These are phyloP conservation scores for Hemisphaericaspora nanyangensis DNA, from an alignment of 805 yeast species.

Conservation along the genomic window DNA sequence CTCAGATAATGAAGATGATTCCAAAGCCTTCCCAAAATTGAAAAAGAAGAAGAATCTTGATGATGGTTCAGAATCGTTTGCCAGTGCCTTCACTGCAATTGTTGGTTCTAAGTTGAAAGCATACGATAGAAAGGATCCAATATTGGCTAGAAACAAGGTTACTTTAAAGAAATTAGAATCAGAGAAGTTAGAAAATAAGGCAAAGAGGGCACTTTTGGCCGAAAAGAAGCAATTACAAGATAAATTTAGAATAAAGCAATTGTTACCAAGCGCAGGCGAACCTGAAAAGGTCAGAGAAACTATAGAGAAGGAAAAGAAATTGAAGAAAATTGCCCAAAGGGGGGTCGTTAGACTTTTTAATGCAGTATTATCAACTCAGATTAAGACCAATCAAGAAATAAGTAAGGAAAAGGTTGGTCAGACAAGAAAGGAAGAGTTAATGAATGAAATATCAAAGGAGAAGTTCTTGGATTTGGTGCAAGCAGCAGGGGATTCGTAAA, in stretches of 20 bases:
- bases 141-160: slow-evolving; percentile 77
- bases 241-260: slow-evolving; percentile 60
- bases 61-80: slow-evolving; percentile 75
- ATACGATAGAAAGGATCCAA: slow-evolving; percentile 84
- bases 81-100: slow-evolving; percentile 79
- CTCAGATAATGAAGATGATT: slow-evolving; percentile 14
- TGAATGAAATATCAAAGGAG: slow-evolving; percentile 82
- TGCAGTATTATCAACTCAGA: slow-evolving; percentile 78
- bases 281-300: slow-evolving; percentile 52
- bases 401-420: slow-evolving; percentile 42
- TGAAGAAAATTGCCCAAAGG: slow-evolving; percentile 79
- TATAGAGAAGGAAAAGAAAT: slow-evolving; percentile 62
- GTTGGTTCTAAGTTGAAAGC: slow-evolving; percentile 84
- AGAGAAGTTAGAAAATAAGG: slow-evolving; percentile 80
- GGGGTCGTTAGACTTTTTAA: slow-evolving; percentile 86
- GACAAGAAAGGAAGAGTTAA: slow-evolving; percentile 53
- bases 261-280: slow-evolving; percentile 60
- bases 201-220: slow-evolving; percentile 60
- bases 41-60: slow-evolving; percentile 53
- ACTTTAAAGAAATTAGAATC: slow-evolving; percentile 70
- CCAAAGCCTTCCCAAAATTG: slow-evolving; percentile 39
- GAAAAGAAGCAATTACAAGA: slow-evolving; percentile 72
- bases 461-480: slow-evolving; percentile 84
- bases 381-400: slow-evolving; percentile 50
- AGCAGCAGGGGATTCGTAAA: slow-evolving; percentile 52